Evolutionary conservation across 306 rosid genomes (phyloP), one percentile per base, ranked within the genome.

Genomic region (Luffa aegyptiaca): DNA sequence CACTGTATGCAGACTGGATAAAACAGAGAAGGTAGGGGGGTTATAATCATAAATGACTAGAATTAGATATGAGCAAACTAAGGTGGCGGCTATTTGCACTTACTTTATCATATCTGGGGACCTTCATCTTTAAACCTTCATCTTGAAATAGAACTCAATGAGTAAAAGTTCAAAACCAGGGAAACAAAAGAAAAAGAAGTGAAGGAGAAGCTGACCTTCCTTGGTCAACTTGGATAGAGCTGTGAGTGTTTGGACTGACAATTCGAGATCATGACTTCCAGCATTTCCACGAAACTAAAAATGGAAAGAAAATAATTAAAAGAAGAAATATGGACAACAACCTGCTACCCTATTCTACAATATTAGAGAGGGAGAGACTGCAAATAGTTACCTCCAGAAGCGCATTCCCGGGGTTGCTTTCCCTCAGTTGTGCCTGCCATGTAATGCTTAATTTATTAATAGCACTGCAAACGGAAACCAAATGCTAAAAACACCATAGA

Each of bases 71-170:
- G n/a, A 52, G 45, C 8, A 52, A 49, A 49, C 14, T 36, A 73
- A 49, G 31, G 10, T 7, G 14, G 39, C 48, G 77, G 64, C 10
- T 35, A n/a, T 65, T 68, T 42, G 74, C 69, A 70, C 89, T 86
- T 85, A 92, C 98, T 90, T 95, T 95, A 83, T 93, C 94, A 76
- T 95, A 95, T 85, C 97, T 85, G 42, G 97, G 97, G 36, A 91
- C 68, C 92, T 93, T 95, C 88, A 90, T 88, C 93, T 93, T 95
- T 79, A 80, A 53, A 89, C 96, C 97, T 95, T 92, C 41, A 87
- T 63, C 80, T 65, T 84, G 81, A 81, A 83, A 79, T 75, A 45
- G 51, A 86, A 79, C 61, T 81, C 62, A 84, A 49, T 26, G 59
- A 44, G 59, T 64, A 64, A 82, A 80, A 46, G 44, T 78, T 26